phyloP scores from a whole-genome alignment of 78 protist species.

The Speleostelium caveatum region DNA sequence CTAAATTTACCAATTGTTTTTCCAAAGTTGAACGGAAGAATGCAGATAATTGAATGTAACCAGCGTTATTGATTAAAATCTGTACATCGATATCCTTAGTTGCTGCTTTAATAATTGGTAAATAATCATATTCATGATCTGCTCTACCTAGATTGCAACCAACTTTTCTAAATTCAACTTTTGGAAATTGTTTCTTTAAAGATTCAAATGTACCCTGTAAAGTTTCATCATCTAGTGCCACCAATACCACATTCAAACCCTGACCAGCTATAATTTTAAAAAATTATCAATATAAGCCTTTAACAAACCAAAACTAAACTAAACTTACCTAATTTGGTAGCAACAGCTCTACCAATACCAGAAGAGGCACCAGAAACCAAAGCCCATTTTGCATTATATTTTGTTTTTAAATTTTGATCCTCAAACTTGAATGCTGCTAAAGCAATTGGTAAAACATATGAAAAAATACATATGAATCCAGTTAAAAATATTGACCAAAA shows the following conservation, averaged over 20 bases:
- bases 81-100: conserved; percentile 81
- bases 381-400: conserved; percentile 82
- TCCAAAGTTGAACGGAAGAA: conserved; percentile 60
- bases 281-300: not conserved
- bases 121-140: conserved; percentile 52
- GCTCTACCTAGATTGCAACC: conserved; percentile 65
- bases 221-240: conserved; percentile 77
- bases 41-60: conserved; percentile 73
- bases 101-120: conserved; percentile 60
- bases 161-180: conserved; percentile 50
- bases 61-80: conserved; percentile 70
- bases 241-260: conserved; percentile 77
- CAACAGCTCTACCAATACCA: conserved; percentile 77
- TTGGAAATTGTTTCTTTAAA: conserved; percentile 48
- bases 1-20: conserved; percentile 48
- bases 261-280: not conserved
- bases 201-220: conserved; percentile 53
- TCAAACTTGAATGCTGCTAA: conserved; percentile 62
- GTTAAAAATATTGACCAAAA: not conserved
- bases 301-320: too few relatives aligned
- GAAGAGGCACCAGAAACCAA: conserved; percentile 54
- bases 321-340: conserved; percentile 29
- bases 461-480: not conserved
- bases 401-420: conserved; percentile 51
- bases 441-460: conserved; percentile 48